Base-by-base conservation (phyloP, 805 yeast species). In the Ogataea haglerorum region DNA sequence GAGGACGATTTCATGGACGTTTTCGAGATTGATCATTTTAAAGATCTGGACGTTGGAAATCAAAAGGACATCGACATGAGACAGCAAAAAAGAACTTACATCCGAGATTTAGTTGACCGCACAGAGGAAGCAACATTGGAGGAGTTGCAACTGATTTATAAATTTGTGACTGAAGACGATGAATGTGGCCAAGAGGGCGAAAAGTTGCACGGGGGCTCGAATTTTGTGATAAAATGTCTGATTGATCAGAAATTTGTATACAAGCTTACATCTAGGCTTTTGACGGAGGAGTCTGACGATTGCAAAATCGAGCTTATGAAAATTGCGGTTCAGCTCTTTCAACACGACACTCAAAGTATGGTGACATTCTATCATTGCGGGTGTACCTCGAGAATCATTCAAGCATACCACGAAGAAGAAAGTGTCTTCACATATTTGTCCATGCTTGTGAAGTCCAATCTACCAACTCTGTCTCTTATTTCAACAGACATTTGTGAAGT, bases 1-100 rank as follows among this genome's bases (percentile, higher is more conserved):
- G 49, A 48, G 22, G 54, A 47, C n/a, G 44, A 46, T 5, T 46
- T 48, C 30, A 39, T 42, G 29, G 48, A 51, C 10, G 51, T 45
- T 16, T 48, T 53, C 32, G 54, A 53, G 10, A 32, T 38, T 5
- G 54, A 46, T 4, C 43, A 30, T 12, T 30, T 46, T 15, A 44
- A 37, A 12, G 29, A 39, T 23, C 27, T 43, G 10, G 36, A 33
- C n/a, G 22, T 45, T 27, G 22, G 38, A 5, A 26, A 18, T 17
- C 22, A 24, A 8, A 30, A 33, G 29, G 27, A 28, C 12, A 24
- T 28, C 15, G 21, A 31, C 29, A 29, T 38, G 3, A 18, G 27
- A 14, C 47, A 43, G n/a, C 47, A 46, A 28, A 43, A 45, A 35
- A 33, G 43, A 21, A 39, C 31, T 10, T 42, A 36, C 31, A 46